These are phyloP conservation scores for Phaeosphaeriaceae sp. DNA, from an alignment of 2,329 filamentous ascomycete genomes.

Conservation along the genomic window DNA sequence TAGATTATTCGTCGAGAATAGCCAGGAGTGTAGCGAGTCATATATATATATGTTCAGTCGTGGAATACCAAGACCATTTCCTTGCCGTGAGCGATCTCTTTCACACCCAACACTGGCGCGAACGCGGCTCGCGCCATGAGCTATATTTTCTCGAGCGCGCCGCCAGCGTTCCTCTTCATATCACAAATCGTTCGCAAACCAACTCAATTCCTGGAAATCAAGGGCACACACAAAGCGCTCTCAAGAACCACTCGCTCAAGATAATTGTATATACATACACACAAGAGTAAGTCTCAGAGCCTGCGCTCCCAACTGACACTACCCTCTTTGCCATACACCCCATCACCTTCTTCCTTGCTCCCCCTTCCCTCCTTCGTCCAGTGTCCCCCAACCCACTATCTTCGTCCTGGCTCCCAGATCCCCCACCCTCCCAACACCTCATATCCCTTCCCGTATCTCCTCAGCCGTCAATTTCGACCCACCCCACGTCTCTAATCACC, in stretches of 20 bases:
- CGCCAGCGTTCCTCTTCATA: neutral
- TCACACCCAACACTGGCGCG: neutral
- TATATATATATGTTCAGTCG: neutral
- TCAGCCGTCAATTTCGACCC: no score
- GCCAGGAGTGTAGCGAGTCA: neutral
- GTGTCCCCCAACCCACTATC: no score
- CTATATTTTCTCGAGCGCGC: neutral
- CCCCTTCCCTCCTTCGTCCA: no score
- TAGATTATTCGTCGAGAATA: neutral
- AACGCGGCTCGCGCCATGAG: neutral
- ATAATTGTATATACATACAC: neutral
- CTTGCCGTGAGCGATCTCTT: neutral
- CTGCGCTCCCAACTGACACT: neutral
- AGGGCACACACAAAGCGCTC: neutral
- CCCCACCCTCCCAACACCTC: no score
- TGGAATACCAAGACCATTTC: neutral
- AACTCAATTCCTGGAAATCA: neutral
- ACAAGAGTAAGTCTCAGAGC: neutral
- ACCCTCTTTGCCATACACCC: neutral
- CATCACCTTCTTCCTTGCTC: neutral
- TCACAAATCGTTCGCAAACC: neutral
- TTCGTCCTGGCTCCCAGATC: no score
- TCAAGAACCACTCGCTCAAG: neutral
- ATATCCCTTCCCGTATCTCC: no score
- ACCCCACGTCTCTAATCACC: neutral